Evolutionary conservation across 768 basidiomycete species (phyloP).

Genomic region (Lentinula lateritia): DNA sequence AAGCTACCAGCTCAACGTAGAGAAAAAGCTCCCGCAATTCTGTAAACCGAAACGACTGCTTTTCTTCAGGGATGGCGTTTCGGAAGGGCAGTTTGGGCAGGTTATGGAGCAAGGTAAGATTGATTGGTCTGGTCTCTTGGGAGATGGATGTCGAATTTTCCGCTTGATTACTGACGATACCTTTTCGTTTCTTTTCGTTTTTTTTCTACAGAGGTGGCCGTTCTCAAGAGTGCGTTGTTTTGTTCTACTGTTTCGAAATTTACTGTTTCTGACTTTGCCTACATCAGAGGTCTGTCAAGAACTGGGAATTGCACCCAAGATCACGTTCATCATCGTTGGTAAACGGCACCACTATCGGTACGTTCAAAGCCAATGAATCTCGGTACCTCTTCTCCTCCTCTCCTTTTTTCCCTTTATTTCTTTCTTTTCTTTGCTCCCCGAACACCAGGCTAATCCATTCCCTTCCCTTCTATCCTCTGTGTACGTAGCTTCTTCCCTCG

Average conservation of each 20-base stretch:
- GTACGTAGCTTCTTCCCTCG: neutral
- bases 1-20: slow-evolving; percentile 28
- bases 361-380: neutral
- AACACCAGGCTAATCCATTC: neutral
- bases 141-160: no score
- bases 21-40: slow-evolving; percentile 19
- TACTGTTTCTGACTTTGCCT: neutral
- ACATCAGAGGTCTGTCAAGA: slow-evolving; percentile 38
- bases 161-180: neutral
- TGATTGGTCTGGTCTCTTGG: neutral
- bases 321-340: slow-evolving; percentile 53
- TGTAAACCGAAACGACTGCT: slow-evolving; percentile 39
- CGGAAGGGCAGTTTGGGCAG: slow-evolving; percentile 10
- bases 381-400: no score
- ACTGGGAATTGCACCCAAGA: slow-evolving; percentile 34
- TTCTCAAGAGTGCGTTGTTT: neutral
- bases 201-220: neutral
- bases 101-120: slow-evolving; percentile 7
- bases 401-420: slow-evolving; percentile 19
- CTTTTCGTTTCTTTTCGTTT: neutral
- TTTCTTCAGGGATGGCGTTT: slow-evolving; percentile 34
- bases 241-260: neutral
- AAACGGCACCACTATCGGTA: slow-evolving; percentile 35
- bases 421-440: slow-evolving; percentile 20
- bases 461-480: neutral